These are phyloP conservation scores for Aspergillus incahuasiensis DNA, from an alignment of 495 filamentous ascomycete species.

Conservation along the genomic window DNA sequence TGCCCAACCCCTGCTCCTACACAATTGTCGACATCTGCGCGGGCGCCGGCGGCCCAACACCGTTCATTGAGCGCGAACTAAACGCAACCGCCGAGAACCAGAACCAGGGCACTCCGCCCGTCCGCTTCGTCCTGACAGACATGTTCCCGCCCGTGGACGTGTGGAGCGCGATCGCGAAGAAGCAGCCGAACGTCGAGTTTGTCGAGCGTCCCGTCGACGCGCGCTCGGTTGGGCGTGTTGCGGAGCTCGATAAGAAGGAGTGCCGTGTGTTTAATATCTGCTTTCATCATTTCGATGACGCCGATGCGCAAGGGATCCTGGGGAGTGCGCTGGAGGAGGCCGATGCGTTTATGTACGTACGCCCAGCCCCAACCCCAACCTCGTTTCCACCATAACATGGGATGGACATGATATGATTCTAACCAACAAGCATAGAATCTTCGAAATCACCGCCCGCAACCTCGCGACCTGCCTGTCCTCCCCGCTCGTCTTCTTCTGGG, in stretches of 20 bases:
- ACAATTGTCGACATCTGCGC: constrained; percentile 71
- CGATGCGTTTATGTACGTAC: constrained; percentile 56
- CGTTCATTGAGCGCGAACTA: constrained; percentile 53
- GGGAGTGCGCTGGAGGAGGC: constrained; percentile 56
- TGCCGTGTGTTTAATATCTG: constrained; percentile 68
- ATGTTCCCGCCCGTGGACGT: constrained; percentile 59
- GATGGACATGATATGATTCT: neutral
- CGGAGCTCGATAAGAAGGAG: constrained; percentile 4
- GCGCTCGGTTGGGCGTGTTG: constrained; percentile 30
- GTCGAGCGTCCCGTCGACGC: constrained; percentile 59
- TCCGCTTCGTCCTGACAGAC: constrained; percentile 66
- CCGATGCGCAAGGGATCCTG: constrained; percentile 52
- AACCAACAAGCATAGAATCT: constrained; percentile 44
- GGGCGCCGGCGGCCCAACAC: constrained; percentile 65
- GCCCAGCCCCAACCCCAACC: neutral
- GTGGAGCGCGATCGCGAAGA: constrained; percentile 51
- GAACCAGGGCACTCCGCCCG: constrained; percentile 24
- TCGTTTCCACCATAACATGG: too few relatives aligned
- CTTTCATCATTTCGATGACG: constrained; percentile 74
- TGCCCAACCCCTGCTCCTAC: constrained; percentile 37
- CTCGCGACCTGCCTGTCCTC: constrained; percentile 50
- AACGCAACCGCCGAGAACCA: constrained; percentile 39
- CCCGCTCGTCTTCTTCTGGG: constrained; percentile 48
- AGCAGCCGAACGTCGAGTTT: constrained; percentile 51
- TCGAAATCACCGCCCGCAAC: constrained; percentile 65